Conservation (phyloP, 148 eudicot genomes). For the Chenopodium suecicum region DNA sequence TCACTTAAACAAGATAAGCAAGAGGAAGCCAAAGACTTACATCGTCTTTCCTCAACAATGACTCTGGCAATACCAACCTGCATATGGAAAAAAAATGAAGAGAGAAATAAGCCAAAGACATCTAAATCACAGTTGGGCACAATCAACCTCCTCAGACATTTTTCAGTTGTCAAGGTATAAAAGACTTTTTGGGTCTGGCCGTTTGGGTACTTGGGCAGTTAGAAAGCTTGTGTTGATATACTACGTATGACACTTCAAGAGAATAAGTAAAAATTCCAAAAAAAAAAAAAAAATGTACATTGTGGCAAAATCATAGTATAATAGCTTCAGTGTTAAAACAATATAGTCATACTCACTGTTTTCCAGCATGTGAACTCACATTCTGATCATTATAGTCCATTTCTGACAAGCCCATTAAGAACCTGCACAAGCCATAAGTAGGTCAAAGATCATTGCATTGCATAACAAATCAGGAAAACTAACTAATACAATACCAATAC, state of each 20-base stretch:
- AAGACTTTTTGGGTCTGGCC: neutral
- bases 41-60: slow-evolving; percentile 77
- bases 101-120: neutral
- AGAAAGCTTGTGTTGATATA: neutral
- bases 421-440: neutral
- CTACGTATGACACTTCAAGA: too few relatives aligned
- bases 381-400: slow-evolving; percentile 2
- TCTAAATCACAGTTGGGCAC: neutral
- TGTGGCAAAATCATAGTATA: neutral
- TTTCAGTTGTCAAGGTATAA: neutral
- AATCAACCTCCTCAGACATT: neutral
- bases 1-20: neutral
- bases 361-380: neutral
- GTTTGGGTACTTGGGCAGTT: neutral
- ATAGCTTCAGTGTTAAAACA: neutral
- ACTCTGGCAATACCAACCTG: slow-evolving; percentile 62
- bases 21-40: slow-evolving; percentile 44
- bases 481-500: too few relatives aligned
- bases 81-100: slow-evolving; percentile 16
- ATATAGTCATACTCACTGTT: slow-evolving; percentile 14
- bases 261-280: neutral
- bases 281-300: neutral
- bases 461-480: too few relatives aligned
- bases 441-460: neutral
- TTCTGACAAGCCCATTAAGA: slow-evolving; percentile 27